Evolutionary conservation across 352 stramenopile genomes (phyloP).

Genomic region (Pythium volutum): DNA sequence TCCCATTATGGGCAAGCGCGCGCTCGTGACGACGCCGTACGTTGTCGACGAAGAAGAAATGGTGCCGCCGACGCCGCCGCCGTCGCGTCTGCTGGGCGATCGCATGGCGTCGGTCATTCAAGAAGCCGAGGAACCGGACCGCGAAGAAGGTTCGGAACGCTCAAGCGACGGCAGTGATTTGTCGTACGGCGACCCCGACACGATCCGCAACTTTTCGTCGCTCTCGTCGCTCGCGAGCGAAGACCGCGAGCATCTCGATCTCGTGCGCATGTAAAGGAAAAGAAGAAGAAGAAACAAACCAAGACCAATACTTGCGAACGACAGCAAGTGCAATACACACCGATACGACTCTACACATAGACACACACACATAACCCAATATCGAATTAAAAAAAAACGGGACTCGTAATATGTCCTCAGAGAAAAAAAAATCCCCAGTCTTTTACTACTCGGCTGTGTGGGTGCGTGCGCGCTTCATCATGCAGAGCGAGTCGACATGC

Average conservation of each 20-base stretch:
- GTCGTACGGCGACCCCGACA: constrained; percentile 15
- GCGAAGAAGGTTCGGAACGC: constrained; percentile 1
- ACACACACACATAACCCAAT: neutral
- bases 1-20: constrained; percentile 24
- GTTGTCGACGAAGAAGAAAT: constrained; percentile 14
- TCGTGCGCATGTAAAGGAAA: constrained; percentile 35
- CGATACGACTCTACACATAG: too few relatives aligned
- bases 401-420: neutral
- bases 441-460: neutral
- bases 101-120: constrained; percentile 20
- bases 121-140: constrained; percentile 18
- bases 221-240: constrained; percentile 35
- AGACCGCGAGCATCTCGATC: constrained; percentile 27
- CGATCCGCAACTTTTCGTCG: constrained; percentile 41
- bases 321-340: neutral
- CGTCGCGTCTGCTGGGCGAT: neutral
- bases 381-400: neutral
- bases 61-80: too few relatives aligned
- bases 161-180: neutral
- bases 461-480: constrained; percentile 28
- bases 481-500: constrained; percentile 56
- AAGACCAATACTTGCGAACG: neutral
- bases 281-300: neutral
- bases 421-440: too few relatives aligned
- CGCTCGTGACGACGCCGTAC: too few relatives aligned